A percentile compares a stretch with the other conserved stretches of the same genome.
These are phyloP conservation scores for Phanerochaete carnosa DNA, from an alignment of 768 basidiomycete species.

Conservation along the genomic window DNA sequence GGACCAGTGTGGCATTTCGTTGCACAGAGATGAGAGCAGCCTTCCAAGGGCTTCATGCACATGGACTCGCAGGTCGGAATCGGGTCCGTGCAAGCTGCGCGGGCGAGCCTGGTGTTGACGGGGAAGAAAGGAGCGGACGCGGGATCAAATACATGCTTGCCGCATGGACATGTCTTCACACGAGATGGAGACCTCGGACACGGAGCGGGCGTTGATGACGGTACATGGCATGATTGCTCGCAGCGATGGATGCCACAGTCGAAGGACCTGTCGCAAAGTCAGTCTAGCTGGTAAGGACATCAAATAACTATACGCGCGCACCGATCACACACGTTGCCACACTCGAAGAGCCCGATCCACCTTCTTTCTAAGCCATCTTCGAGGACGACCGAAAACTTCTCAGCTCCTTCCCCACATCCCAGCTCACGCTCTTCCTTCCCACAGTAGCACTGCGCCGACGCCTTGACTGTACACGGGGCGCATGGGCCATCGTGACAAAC, in stretches of 20 bases:
- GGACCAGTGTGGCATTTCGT: conserved; percentile 68
- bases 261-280: conserved; percentile 45
- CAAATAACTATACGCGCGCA: conserved; percentile 22
- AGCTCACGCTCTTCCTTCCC: conserved; percentile 60
- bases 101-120: conserved; percentile 37
- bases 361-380: conserved; percentile 35
- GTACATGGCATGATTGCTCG: conserved; percentile 73
- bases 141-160: conserved; percentile 51
- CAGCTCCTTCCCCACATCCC: conserved; percentile 63
- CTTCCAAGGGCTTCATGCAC: conserved; percentile 61
- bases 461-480: conserved; percentile 52
- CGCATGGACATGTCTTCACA: conserved; percentile 81
- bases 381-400: conserved; percentile 35
- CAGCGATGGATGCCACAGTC: conserved; percentile 81
- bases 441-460: conserved; percentile 73
- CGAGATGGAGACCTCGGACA: conserved; percentile 75
- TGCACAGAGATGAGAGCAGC: conserved; percentile 76
- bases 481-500: conserved; percentile 81
- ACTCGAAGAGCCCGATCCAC: conserved; percentile 70
- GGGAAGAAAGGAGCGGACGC: conserved; percentile 28
- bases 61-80: conserved; percentile 75
- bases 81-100: conserved; percentile 59
- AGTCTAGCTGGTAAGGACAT: background rate
- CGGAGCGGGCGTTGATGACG: conserved; percentile 46
- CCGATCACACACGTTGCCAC: conserved; percentile 60